Evolutionary conservation across 2,329 filamentous ascomycete genomes (phyloP).

Genomic region (Fusarium sp.): DNA sequence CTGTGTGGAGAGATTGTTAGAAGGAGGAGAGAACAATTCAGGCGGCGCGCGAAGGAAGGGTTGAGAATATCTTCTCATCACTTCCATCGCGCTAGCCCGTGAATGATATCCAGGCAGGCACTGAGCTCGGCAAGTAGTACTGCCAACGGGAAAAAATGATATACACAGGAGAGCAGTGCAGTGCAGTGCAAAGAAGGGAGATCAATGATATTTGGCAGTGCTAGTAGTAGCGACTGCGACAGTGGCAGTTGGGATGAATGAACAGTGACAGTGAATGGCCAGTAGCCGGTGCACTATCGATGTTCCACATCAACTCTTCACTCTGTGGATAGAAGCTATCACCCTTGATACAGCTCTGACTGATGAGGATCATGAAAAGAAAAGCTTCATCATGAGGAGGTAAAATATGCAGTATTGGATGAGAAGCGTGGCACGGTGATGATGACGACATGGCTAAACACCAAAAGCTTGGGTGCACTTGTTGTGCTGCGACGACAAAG

Average conservation of each 20-base stretch:
- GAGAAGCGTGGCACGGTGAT: neutral
- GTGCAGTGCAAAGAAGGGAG: neutral
- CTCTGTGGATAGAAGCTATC: neutral
- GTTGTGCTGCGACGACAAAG: neutral
- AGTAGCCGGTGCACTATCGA: neutral
- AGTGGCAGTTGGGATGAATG: neutral
- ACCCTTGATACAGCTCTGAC: neutral
- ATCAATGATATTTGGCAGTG: no score
- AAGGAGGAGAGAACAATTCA: neutral
- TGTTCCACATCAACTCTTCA: neutral
- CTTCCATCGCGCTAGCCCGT: slow-evolving; percentile 11
- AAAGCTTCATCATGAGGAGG: neutral
- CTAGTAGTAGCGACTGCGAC: neutral
- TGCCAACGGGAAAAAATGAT: no score
- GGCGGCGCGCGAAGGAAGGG: neutral
- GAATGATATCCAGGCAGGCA: slow-evolving; percentile 1
- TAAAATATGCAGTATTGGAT: neutral
- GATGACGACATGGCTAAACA: slow-evolving; percentile 15
- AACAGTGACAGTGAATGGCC: slow-evolving; percentile 2
- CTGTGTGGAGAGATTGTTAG: slow-evolving; percentile 21
- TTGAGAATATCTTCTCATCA: neutral
- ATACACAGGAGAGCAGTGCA: neutral
- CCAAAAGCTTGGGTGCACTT: neutral
- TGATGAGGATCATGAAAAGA: neutral
- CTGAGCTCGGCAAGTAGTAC: neutral